Evolutionary conservation across 2,329 filamentous ascomycete genomes (phyloP), one percentile per base, ranked within the genome.

Genomic region (Verruconis gallopava): DNA sequence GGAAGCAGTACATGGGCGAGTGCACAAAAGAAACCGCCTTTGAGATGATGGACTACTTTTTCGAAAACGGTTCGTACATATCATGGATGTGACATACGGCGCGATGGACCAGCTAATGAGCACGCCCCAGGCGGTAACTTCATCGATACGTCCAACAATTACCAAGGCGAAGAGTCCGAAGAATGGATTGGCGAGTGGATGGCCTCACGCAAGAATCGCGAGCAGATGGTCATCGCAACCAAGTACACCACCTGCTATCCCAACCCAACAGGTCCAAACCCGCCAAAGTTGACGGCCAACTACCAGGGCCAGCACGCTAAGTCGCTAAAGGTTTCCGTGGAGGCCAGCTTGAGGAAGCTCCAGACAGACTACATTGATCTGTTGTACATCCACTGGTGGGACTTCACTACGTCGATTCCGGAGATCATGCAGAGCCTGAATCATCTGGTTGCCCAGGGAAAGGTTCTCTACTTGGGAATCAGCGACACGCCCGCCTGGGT

Each of bases 81-180:
- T n/a, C n/a, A n/a, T n/a, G n/a, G n/a, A n/a, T n/a, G n/a, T n/a
- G n/a, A n/a, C n/a, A n/a, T n/a, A n/a, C n/a, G n/a, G n/a, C n/a
- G n/a, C n/a, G n/a, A n/a, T n/a, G n/a, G n/a, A n/a, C n/a, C n/a
- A n/a, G n/a, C n/a, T n/a, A n/a, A n/a, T n/a, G n/a, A n/a, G n/a
- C n/a, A n/a, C n/a, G n/a, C n/a, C n/a, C n/a, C n/a, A n/a, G n/a
- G 68, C 12, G 68, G 68, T 2, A 72, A 71, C 48, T 71, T 72
- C 51, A 65, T 72, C 41, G 69, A 42, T 28, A 63, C 55, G 5
- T 60, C 68, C 18, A 71, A 67, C 49, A 59, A 54, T 47, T 69
- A 70, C 50, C 65, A 68, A 41, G 49, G 58, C 25, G 66, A 65
- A 48, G 59, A 72, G 48, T 66, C 61, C 9, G 69, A 73, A 49